Evolutionary conservation across 148 eudicot genomes (phyloP).

Genomic region (Pouteria glomerata): DNA sequence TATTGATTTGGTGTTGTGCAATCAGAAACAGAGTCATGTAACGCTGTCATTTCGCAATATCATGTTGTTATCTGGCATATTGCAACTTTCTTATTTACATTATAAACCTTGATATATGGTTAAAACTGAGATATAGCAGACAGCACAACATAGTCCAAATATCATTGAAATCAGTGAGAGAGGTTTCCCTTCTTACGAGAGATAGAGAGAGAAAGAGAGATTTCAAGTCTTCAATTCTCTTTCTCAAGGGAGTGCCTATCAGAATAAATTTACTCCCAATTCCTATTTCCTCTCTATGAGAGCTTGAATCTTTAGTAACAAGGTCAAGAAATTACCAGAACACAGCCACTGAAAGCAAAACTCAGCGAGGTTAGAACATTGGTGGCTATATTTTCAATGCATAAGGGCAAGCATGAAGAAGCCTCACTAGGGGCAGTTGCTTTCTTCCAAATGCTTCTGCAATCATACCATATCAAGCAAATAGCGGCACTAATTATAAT

Average conservation of each 20-base stretch:
- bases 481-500: conserved; percentile 55
- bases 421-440: conserved; percentile 67
- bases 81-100: background rate
- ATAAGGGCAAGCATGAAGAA: conserved; percentile 65
- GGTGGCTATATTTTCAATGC: conserved; percentile 78
- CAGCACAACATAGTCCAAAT: background rate
- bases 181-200: background rate
- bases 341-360: conserved; percentile 73
- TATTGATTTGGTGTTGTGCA: background rate
- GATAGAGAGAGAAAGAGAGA: too few relatives aligned
- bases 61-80: background rate
- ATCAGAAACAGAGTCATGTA: background rate
- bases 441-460: conserved; percentile 67
- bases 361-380: conserved; percentile 84
- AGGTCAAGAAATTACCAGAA: conserved; percentile 54
- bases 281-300: background rate
- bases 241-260: background rate
- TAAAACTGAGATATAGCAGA: background rate
- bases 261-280: background rate
- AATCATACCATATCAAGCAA: conserved; percentile 91
- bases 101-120: too few relatives aligned
- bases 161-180: conserved; percentile 1
- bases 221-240: background rate
- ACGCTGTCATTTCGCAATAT: background rate
- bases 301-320: conserved; percentile 1